Evolutionary conservation across 768 basidiomycete species (phyloP).

Genomic region (Hemileccinum rubropunctum): DNA sequence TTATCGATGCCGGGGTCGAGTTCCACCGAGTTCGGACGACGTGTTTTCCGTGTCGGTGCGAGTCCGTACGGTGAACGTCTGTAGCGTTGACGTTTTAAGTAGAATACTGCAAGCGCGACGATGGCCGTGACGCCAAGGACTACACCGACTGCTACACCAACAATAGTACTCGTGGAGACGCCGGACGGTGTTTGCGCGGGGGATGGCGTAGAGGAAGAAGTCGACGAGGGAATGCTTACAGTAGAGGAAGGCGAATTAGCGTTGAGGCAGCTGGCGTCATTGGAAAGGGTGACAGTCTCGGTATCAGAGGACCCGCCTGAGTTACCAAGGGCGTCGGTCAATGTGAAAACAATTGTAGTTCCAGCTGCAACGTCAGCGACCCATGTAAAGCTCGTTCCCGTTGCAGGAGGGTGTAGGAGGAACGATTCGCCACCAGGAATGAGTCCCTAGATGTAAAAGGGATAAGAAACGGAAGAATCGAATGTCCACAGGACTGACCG

Average conservation of each 20-base stretch:
- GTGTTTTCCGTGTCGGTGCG: constrained; percentile 26
- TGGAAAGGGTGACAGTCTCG: constrained; percentile 44
- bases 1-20: constrained; percentile 26
- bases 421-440: constrained; percentile 62
- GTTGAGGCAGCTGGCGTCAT: constrained; percentile 51
- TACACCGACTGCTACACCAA: constrained; percentile 47
- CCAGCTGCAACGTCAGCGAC: constrained; percentile 53
- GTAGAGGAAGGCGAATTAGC: constrained; percentile 52
- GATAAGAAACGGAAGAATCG: constrained; percentile 1
- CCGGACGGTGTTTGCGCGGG: constrained; percentile 21
- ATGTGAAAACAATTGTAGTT: constrained; percentile 54
- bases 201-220: constrained; percentile 20
- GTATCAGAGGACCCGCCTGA: constrained; percentile 62
- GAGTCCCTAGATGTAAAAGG: constrained; percentile 41
- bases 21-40: constrained; percentile 38
- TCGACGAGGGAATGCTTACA: constrained; percentile 23
- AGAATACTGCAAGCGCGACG: constrained; percentile 51
- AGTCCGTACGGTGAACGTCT: constrained; percentile 28
- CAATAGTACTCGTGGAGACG: constrained; percentile 45
- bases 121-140: constrained; percentile 52
- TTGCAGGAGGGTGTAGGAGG: constrained; percentile 38
- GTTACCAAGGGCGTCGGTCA: constrained; percentile 49
- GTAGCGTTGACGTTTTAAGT: constrained; percentile 35
- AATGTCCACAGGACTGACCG: constrained; percentile 34
- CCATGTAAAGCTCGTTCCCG: constrained; percentile 48